phyloP scores from a whole-genome alignment of 106 monocot genomes.

The Dioscorea alata region DNA sequence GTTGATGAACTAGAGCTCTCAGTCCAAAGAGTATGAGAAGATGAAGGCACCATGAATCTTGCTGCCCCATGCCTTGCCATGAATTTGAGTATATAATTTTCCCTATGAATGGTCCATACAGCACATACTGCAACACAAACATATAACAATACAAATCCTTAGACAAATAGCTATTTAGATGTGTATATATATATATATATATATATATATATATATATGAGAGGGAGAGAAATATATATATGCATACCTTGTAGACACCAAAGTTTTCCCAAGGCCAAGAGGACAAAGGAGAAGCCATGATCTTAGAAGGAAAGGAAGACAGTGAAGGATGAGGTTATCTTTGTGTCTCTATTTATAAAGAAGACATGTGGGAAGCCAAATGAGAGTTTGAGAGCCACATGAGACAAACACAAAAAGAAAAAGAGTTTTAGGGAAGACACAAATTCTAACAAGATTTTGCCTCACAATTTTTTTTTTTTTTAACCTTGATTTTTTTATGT shows the following conservation, averaged over 20 bases:
- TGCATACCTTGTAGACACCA: conserved; percentile 36
- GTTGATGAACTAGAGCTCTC: conserved; percentile 28
- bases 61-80: conserved; percentile 21
- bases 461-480: too few species aligned
- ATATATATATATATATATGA: not conserved
- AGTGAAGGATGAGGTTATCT: too few species aligned
- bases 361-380: too few species aligned
- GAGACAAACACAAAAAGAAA: too few species aligned
- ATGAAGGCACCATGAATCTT: conserved; percentile 44
- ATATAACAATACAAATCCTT: not conserved
- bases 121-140: conserved; percentile 56
- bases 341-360: too few species aligned
- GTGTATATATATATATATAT: not conserved
- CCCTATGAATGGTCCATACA: conserved; percentile 70
- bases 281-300: conserved; percentile 24
- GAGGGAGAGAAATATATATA: not conserved
- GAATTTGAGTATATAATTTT: conserved; percentile 41
- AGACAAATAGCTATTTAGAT: too few species aligned
- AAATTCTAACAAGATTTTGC: too few species aligned
- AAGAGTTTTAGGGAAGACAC: too few species aligned
- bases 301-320: too few species aligned
- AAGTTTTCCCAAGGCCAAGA: conserved; percentile 40
- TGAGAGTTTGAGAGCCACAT: too few species aligned
- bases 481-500: too few species aligned
- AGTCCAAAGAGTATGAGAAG: conserved; percentile 53